Percentiles rank a stretch among this genome's conserved stretches.
Conservation (phyloP, 2,329 filamentous ascomycete species). For the Xylaria polymorpha region DNA sequence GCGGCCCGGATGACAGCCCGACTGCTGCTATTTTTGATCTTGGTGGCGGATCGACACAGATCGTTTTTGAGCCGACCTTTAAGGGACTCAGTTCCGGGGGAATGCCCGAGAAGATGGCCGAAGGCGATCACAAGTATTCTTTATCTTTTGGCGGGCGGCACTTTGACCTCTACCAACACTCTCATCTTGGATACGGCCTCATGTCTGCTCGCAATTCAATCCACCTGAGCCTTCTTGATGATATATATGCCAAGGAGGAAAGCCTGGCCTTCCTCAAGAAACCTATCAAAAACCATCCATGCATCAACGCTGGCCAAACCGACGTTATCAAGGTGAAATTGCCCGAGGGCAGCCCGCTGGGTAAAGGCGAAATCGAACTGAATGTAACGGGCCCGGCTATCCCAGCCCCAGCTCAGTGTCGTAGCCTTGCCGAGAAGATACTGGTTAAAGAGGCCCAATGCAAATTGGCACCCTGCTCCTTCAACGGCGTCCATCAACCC, state of each 20-base stretch:
- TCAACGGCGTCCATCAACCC: conserved; percentile 97
- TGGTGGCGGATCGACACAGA: conserved; percentile 96
- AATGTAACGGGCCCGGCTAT: conserved; percentile 88
- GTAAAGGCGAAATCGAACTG: conserved; percentile 70
- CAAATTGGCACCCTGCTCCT: conserved; percentile 90
- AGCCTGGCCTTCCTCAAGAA: conserved; percentile 55
- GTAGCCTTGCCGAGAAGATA: conserved; percentile 88
- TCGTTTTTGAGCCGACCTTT: conserved; percentile 97
- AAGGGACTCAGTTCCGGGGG: conserved; percentile 77
- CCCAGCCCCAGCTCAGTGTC: conserved; percentile 85
- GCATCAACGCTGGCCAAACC: conserved; percentile 81
- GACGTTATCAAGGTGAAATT: conserved; percentile 80
- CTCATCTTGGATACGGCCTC: conserved; percentile 94
- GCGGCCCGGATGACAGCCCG: conserved; percentile 86
- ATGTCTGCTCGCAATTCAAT: conserved; percentile 94
- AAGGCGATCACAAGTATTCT: conserved; percentile 95
- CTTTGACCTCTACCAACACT: conserved; percentile 97
- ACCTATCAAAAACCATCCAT: conserved; percentile 62
- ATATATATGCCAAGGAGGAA: conserved; percentile 71
- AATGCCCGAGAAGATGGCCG: conserved; percentile 84
- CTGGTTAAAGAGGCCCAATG: conserved; percentile 88
- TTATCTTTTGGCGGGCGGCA: conserved; percentile 89
- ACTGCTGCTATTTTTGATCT: conserved; percentile 97
- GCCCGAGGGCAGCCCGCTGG: conserved; percentile 72
- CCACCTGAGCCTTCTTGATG: conserved; percentile 79